Evolutionary conservation across 139 green algal genomes (phyloP).

Genomic region (Zygnema cylindricum): DNA sequence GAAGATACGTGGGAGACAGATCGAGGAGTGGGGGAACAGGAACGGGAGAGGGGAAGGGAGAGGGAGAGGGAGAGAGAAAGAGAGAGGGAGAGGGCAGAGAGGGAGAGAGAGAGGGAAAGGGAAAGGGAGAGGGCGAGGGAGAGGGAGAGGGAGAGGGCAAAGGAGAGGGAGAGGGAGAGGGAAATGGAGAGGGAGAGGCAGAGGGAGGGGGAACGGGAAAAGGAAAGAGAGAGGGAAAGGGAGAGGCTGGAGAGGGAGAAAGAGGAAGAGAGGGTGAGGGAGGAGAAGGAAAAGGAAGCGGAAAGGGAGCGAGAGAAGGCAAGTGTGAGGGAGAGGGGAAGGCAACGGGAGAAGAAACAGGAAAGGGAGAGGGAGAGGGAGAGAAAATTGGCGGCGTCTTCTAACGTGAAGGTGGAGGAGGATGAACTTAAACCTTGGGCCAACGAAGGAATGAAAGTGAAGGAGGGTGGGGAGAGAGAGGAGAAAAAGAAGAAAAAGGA

Average conservation of each 20-base stretch:
- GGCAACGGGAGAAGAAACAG: conserved; percentile 1
- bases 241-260: background rate
- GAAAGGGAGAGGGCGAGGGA: too few relatives aligned
- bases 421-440: background rate
- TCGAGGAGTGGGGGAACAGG: too few relatives aligned
- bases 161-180: too few relatives aligned
- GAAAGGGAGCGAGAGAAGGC: background rate
- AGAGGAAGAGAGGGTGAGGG: background rate
- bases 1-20: too few relatives aligned
- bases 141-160: too few relatives aligned
- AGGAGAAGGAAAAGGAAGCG: background rate
- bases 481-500: background rate
- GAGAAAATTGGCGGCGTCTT: background rate
- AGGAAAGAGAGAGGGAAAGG: background rate
- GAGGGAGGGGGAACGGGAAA: background rate
- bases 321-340: background rate
- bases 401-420: background rate
- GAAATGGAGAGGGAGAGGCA: background rate
- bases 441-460: conserved; percentile 2
- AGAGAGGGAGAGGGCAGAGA: too few relatives aligned
- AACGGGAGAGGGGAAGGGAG: background rate
- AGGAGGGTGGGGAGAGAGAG: background rate
- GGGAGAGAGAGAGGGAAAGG: too few relatives aligned
- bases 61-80: background rate
- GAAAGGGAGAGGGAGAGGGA: background rate